Evolutionary conservation across 768 basidiomycete genomes (phyloP), one percentile per base, ranked within the genome.

Genomic region (Dacryopinax primogenitus): DNA sequence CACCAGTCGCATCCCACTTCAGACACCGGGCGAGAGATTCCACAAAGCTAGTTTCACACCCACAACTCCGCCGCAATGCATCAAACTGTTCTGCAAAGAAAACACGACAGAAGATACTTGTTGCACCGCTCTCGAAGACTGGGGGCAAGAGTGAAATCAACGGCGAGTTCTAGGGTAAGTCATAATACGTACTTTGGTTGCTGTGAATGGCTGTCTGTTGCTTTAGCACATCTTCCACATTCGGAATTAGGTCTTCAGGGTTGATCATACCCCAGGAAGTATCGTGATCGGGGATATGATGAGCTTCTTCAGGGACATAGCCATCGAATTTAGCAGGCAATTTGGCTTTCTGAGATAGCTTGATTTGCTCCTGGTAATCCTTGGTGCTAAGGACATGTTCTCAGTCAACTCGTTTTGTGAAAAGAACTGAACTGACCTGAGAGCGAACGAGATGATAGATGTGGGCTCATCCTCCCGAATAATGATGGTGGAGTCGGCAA

Each of bases 61-160:
- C 90, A 69, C 95, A 98, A 18, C 87, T 92, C 34, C 90, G 82
- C 15, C 96, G 85, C 44, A 99, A 75, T 1, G 90, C 91, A 69
- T 98, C 94, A 69, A 99, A 99, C 73, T 96, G 93, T 72, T 98
- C 95, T 0, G 94, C 92, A 73, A 92, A 97, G 47, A 98, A 83
- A 66, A 97, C 86, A 1, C 90, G 91, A 72, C 93, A 96, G 71
- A 91, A 92, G 71, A 96, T 94, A 30, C 86, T 90, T 64, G 94
- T 76, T 21, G 89, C 87, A 33, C 89, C 90, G 68, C 90, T 92
- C 72, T 93, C 91, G 69, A 94, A 92, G 2, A 90, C 92, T 94
- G 69, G 26, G 28, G 39, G 18, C 16, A 44, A 23, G 4, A 18
- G 16, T 18, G 37, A 64, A 45, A 67, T 33, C 30, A 66, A 67